Evolutionary conservation across 495 filamentous ascomycete species (phyloP).

Genomic region (Penicillium canariense): DNA sequence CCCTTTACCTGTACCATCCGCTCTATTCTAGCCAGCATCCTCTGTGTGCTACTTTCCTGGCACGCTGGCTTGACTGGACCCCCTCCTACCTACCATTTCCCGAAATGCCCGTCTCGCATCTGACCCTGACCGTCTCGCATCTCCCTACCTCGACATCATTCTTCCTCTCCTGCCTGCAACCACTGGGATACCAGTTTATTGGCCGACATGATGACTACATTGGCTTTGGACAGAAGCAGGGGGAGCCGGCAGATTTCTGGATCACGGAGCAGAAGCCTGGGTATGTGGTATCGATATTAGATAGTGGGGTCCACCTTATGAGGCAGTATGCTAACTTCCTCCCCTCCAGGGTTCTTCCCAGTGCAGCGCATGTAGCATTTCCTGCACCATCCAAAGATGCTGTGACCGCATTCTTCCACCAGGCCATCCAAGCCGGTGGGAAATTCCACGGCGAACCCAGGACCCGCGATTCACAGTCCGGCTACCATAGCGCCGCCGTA

Average conservation of each 20-base stretch:
- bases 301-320: neutral
- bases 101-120: constrained; percentile 57
- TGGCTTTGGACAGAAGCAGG: constrained; percentile 54
- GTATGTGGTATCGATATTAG: constrained; percentile 31
- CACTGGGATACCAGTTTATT: constrained; percentile 72
- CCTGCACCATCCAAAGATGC: constrained; percentile 51
- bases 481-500: constrained; percentile 59
- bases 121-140: constrained; percentile 66
- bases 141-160: constrained; percentile 77
- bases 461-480: constrained; percentile 47
- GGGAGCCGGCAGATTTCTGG: constrained; percentile 57
- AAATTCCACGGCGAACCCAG: constrained; percentile 56
- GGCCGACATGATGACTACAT: constrained; percentile 51
- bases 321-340: constrained; percentile 13
- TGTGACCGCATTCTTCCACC: constrained; percentile 59
- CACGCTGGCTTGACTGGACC: constrained; percentile 14
- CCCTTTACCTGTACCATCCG: constrained; percentile 21
- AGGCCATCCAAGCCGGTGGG: constrained; percentile 57
- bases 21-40: constrained; percentile 6
- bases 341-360: constrained; percentile 42
- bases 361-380: constrained; percentile 59
- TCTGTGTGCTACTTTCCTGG: neutral
- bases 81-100: constrained; percentile 13
- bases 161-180: constrained; percentile 72
- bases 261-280: constrained; percentile 54